Evolutionary conservation across 495 filamentous ascomycete genomes (phyloP).

Genomic region (Neurospora sublineolata): DNA sequence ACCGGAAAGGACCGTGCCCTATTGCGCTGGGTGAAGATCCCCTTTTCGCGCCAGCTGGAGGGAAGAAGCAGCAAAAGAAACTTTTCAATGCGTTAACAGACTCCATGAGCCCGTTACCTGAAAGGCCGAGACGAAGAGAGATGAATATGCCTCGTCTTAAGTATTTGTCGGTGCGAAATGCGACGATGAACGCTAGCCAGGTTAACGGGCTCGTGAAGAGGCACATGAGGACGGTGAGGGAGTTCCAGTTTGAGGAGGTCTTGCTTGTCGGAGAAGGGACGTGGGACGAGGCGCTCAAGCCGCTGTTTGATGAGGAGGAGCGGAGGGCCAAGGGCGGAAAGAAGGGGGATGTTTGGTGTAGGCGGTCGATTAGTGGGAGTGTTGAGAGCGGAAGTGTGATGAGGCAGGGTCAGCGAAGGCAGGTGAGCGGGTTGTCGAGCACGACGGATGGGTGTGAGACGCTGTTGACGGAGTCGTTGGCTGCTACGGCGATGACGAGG

Average conservation of each 20-base stretch:
- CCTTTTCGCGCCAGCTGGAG: conserved; percentile 38
- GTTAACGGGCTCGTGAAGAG: conserved; percentile 47
- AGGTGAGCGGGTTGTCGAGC: neutral
- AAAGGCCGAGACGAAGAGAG: conserved; percentile 32
- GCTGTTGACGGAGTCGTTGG: conserved; percentile 26
- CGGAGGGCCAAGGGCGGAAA: conserved; percentile 5
- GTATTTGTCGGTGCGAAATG: conserved; percentile 55
- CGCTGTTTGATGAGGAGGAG: conserved; percentile 34
- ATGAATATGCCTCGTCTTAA: conserved; percentile 48
- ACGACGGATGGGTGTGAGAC: conserved; percentile 10
- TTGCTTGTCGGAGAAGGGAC: conserved; percentile 47
- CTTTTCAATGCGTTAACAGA: conserved; percentile 43
- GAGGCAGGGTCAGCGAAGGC: conserved; percentile 1
- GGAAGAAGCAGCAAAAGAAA: conserved; percentile 30
- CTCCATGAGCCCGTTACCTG: conserved; percentile 38
- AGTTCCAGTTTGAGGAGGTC: conserved; percentile 64
- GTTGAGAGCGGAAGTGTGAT: conserved; percentile 2
- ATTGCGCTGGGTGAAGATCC: conserved; percentile 53
- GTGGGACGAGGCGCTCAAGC: conserved; percentile 66
- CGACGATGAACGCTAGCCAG: conserved; percentile 53
- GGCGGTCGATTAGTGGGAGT: conserved; percentile 19
- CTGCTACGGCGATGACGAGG: conserved; percentile 29
- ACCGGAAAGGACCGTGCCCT: conserved; percentile 51
- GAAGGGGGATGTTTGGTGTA: conserved; percentile 27
- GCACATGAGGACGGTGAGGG: conserved; percentile 51